Percentiles rank a stretch among this genome's conserved stretches.
Evolutionary conservation across 2,329 filamentous ascomycete species (phyloP).

Genomic region (Aspergillus fumigatus): DNA sequence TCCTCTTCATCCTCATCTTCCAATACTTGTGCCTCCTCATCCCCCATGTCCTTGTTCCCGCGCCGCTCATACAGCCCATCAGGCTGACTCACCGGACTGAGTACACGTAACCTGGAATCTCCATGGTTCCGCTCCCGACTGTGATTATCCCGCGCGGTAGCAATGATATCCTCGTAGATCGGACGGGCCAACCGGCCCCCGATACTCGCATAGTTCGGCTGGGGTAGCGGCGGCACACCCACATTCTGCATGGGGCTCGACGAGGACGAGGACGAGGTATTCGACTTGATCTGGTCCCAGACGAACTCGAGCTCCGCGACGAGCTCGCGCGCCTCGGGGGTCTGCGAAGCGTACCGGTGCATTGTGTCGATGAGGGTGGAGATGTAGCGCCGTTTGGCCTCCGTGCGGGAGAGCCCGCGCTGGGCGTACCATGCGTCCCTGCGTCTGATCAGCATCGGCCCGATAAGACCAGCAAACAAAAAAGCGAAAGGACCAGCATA

Average conservation of each 20-base stretch:
- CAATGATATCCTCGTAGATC: slow-evolving; percentile 43
- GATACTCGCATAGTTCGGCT: slow-evolving; percentile 33
- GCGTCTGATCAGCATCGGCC: background rate
- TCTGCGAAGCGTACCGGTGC: slow-evolving; percentile 86
- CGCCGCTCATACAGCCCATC: slow-evolving; percentile 53
- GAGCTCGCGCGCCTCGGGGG: slow-evolving; percentile 74
- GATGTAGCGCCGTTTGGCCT: slow-evolving; percentile 92
- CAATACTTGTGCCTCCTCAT: slow-evolving; percentile 24
- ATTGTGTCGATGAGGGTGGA: slow-evolving; percentile 93
- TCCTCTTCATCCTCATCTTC: slow-evolving; percentile 19
- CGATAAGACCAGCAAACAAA: background rate
- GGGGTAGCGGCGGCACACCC: slow-evolving; percentile 25
- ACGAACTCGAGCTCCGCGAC: slow-evolving; percentile 97
- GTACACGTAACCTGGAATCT: slow-evolving; percentile 59
- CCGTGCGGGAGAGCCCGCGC: slow-evolving; percentile 74
- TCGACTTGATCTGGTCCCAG: slow-evolving; percentile 96
- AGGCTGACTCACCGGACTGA: slow-evolving; percentile 82
- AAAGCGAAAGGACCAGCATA: slow-evolving; percentile 25
- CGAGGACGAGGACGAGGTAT: slow-evolving; percentile 59
- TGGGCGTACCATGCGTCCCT: slow-evolving; percentile 94
- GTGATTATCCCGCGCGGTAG: slow-evolving; percentile 36
- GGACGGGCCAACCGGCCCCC: slow-evolving; percentile 34
- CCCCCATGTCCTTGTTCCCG: slow-evolving; percentile 38
- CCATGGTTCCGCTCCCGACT: slow-evolving; percentile 29
- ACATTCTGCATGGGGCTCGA: slow-evolving; percentile 28